These are phyloP conservation scores for Globisporangium canariense DNA, from an alignment of 352 stramenopile genomes.

Conservation along the genomic window DNA sequence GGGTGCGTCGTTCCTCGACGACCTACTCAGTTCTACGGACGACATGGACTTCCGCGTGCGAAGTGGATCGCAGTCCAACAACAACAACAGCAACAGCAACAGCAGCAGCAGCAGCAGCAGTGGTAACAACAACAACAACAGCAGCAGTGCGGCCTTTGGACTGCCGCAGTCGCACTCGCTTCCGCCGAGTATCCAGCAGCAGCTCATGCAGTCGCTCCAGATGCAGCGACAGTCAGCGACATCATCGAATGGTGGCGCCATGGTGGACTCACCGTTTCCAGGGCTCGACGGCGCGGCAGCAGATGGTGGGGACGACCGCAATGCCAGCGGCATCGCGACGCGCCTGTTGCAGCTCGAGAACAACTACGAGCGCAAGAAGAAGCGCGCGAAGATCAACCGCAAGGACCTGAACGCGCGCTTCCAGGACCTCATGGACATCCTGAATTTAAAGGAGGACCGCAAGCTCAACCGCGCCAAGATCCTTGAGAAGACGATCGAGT, in stretches of 20 bases:
- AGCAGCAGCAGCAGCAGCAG: too few species aligned
- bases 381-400: slow-evolving; percentile 67
- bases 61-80: slow-evolving; percentile 7
- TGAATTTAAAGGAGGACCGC: slow-evolving; percentile 54
- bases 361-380: slow-evolving; percentile 75
- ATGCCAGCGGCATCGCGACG: slow-evolving; percentile 5
- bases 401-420: slow-evolving; percentile 64
- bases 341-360: slow-evolving; percentile 50
- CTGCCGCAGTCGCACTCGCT: slow-evolving; percentile 6
- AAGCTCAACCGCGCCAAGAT: slow-evolving; percentile 69
- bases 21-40: slow-evolving; percentile 30
- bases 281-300: neutral
- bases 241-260: neutral
- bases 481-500: slow-evolving; percentile 59
- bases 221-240: slow-evolving; percentile 6
- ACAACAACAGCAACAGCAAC: slow-evolving; percentile 6
- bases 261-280: slow-evolving; percentile 21
- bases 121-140: neutral
- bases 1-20: slow-evolving; percentile 33
- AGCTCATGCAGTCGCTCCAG: slow-evolving; percentile 6
- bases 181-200: slow-evolving; percentile 13
- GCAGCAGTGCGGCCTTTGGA: neutral
- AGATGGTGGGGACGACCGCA: slow-evolving; percentile 1
- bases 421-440: slow-evolving; percentile 62
- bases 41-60: slow-evolving; percentile 17